Evolutionary conservation across 306 rosid genomes (phyloP).

Genomic region (Prunus mira): DNA sequence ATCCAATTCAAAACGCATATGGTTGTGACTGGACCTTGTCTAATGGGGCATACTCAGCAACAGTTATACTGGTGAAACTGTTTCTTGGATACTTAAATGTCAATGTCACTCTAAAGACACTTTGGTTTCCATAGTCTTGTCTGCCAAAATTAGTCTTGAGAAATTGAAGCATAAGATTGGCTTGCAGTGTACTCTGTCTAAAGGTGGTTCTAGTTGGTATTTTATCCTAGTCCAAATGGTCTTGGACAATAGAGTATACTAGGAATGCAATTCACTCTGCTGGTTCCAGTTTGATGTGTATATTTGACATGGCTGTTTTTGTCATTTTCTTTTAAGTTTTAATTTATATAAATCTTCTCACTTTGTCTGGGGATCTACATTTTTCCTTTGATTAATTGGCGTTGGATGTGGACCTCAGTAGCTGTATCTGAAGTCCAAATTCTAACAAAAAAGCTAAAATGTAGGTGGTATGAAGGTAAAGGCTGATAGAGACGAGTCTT

Average conservation of each 20-base stretch:
- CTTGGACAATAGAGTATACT: background rate
- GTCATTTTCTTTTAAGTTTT: background rate
- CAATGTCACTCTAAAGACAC: background rate
- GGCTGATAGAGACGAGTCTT: constrained; percentile 86
- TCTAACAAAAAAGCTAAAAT: background rate
- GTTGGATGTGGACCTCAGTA: too few species aligned
- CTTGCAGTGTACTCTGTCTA: background rate
- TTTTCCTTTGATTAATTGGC: background rate
- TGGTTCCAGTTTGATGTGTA: background rate
- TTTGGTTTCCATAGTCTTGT: background rate
- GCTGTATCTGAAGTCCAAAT: background rate
- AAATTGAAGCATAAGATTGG: background rate
- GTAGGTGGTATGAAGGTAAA: constrained; percentile 93
- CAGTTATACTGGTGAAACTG: background rate
- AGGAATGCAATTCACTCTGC: background rate
- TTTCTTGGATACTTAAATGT: background rate
- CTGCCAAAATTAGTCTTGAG: background rate
- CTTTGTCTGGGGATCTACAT: background rate
- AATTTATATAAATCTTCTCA: background rate
- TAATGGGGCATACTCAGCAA: background rate
- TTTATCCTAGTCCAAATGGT: too few species aligned
- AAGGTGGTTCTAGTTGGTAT: background rate
- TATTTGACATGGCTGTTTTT: background rate
- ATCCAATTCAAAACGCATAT: background rate
- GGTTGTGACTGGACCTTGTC: background rate